Conservation (phyloP, 495 filamentous ascomycete species). For the Aspergillus nanangensis region DNA sequence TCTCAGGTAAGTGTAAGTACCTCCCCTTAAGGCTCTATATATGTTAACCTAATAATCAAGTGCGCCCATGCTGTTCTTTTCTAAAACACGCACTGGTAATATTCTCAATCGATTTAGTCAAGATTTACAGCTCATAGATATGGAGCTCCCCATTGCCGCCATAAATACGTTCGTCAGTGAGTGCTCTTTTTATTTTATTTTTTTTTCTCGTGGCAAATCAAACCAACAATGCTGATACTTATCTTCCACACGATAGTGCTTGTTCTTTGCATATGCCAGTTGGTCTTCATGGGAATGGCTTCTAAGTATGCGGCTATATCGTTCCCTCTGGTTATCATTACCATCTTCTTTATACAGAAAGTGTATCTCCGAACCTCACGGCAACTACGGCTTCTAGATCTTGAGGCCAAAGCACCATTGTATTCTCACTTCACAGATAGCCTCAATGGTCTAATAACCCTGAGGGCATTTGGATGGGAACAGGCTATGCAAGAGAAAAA, state of each 20-base stretch:
- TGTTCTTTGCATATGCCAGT: constrained; percentile 45
- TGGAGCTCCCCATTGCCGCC: constrained; percentile 44
- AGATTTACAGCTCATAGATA: constrained; percentile 58
- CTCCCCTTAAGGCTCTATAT: too few relatives aligned
- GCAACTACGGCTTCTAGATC: constrained; percentile 58
- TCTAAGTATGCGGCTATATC: constrained; percentile 47
- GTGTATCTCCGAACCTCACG: constrained; percentile 61
- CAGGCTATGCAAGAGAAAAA: constrained; percentile 42
- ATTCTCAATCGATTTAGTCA: constrained; percentile 56
- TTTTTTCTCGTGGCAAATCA: neutral
- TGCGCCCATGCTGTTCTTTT: constrained; percentile 45
- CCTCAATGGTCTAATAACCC: constrained; percentile 42
- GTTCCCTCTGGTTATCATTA: constrained; percentile 43
- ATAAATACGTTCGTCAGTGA: constrained; percentile 44
- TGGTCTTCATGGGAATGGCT: constrained; percentile 45
- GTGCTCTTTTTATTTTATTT: neutral
- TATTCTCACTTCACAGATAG: constrained; percentile 57
- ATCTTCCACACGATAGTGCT: constrained; percentile 15
- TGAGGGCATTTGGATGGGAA: constrained; percentile 57
- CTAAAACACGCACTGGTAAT: constrained; percentile 39
- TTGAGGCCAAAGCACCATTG: constrained; percentile 57
- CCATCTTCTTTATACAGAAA: constrained; percentile 53
- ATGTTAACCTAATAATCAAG: too few relatives aligned
- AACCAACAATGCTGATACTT: too few relatives aligned
- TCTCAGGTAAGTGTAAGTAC: constrained; percentile 29